phyloP scores from a whole-genome alignment of 2,329 filamentous ascomycete species.

The Aureobasidium sp. region DNA sequence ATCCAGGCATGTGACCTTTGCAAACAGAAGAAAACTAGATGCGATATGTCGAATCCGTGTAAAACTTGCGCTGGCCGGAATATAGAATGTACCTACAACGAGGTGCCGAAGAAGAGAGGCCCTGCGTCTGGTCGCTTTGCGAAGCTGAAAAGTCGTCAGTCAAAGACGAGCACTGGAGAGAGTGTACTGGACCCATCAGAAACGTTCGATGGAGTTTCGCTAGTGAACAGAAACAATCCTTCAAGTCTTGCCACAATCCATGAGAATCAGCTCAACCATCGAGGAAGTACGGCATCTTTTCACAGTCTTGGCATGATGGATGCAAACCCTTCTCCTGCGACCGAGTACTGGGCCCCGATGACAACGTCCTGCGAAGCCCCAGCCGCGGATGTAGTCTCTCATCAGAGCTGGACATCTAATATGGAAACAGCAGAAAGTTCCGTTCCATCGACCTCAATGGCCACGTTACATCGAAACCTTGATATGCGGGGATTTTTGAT shows the following conservation, averaged over 20 bases:
- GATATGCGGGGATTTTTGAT: conserved; percentile 40
- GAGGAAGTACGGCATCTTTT: background rate
- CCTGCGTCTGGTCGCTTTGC: conserved; percentile 40
- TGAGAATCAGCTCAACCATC: too few species aligned
- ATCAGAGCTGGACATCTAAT: background rate
- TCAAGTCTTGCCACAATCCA: background rate
- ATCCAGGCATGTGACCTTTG: conserved; percentile 44
- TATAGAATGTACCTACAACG: conserved; percentile 46
- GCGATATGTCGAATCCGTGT: conserved; percentile 45
- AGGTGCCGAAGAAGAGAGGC: conserved; percentile 48
- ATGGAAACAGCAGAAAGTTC: background rate
- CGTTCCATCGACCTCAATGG: background rate
- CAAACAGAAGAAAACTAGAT: conserved; percentile 46
- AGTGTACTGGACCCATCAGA: background rate
- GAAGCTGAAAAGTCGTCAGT: conserved; percentile 42
- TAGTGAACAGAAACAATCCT: background rate
- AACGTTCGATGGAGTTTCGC: background rate
- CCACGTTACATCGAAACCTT: conserved; percentile 30
- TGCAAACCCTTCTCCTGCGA: background rate
- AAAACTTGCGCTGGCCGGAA: conserved; percentile 42
- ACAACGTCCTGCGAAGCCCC: background rate
- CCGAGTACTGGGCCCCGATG: background rate
- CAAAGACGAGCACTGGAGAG: background rate
- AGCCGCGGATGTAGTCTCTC: background rate
- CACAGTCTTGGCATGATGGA: background rate